Evolutionary conservation across 169 alveolate species (phyloP).

Genomic region (Theileria parva): DNA sequence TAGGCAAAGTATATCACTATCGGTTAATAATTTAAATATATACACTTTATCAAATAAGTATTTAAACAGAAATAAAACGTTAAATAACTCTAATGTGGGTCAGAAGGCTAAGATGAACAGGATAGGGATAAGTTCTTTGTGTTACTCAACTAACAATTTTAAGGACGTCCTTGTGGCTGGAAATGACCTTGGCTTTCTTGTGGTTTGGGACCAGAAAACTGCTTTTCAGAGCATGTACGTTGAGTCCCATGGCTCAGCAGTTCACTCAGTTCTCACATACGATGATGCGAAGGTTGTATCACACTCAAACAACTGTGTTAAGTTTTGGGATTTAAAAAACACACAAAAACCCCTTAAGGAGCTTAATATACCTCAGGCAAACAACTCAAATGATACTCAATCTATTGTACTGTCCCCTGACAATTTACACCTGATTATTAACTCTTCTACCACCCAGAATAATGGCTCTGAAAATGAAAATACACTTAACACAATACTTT

Average conservation of each 20-base stretch:
- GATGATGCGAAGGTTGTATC: conserved; percentile 37
- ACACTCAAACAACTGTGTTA: conserved; percentile 25
- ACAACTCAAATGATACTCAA: conserved; percentile 11
- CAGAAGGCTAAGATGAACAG: conserved; percentile 15
- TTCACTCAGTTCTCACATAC: conserved; percentile 21
- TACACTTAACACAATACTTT: conserved; percentile 9
- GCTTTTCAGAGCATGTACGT: conserved; percentile 12
- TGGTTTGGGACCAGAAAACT: conserved; percentile 56
- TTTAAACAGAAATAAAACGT: conserved; percentile 17
- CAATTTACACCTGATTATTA: conserved; percentile 37
- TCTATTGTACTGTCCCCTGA: conserved; percentile 55
- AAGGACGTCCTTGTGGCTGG: conserved; percentile 35
- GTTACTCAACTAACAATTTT: conserved; percentile 13
- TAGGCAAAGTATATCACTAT: conserved; percentile 54
- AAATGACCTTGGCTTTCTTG: conserved; percentile 37
- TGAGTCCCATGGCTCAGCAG: conserved; percentile 38
- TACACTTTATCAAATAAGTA: conserved; percentile 5
- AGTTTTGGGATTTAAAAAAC: conserved; percentile 58
- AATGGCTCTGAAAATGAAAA: not conserved
- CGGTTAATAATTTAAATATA: conserved; percentile 24
- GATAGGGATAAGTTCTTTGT: conserved; percentile 27
- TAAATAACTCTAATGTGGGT: conserved; percentile 27
- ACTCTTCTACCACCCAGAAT: conserved; percentile 4
- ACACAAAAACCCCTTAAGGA: conserved; percentile 11
- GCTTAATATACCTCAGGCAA: not conserved